Conservation (phyloP, 176 grass and related monocot genomes). For the Bolboschoenus planiculmis region DNA sequence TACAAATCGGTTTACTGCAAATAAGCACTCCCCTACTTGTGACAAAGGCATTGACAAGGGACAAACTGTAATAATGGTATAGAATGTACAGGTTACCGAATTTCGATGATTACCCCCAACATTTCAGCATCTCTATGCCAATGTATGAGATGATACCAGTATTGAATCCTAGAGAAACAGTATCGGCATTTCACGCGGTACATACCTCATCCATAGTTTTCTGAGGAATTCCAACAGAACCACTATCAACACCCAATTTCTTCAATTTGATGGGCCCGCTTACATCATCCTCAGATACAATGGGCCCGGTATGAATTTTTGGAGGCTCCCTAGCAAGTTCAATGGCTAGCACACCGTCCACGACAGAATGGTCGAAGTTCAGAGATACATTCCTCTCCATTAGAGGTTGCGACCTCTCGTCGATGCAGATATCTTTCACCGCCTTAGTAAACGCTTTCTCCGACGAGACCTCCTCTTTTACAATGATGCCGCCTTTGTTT, state of each 20-base stretch:
- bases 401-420: not conserved
- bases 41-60: not conserved
- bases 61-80: not conserved
- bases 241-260: not conserved
- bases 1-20: not conserved
- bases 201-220: not conserved
- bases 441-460: constrained; percentile 19
- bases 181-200: not conserved
- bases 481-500: constrained; percentile 25
- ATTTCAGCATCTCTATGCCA: not conserved
- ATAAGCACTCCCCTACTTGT: not conserved
- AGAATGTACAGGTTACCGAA: not conserved
- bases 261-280: constrained; percentile 3
- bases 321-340: not conserved
- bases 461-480: constrained; percentile 19
- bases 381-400: constrained; percentile 16
- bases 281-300: not conserved
- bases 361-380: constrained; percentile 23
- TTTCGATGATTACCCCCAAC: not conserved
- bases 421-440: constrained; percentile 7
- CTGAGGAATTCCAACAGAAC: not conserved
- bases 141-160: not conserved
- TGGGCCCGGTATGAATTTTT: not conserved
- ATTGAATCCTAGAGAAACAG: not conserved
- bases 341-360: constrained; percentile 8